phyloP scores from a whole-genome alignment of 116 monocot species.

The Trichopus zeylanicus region DNA sequence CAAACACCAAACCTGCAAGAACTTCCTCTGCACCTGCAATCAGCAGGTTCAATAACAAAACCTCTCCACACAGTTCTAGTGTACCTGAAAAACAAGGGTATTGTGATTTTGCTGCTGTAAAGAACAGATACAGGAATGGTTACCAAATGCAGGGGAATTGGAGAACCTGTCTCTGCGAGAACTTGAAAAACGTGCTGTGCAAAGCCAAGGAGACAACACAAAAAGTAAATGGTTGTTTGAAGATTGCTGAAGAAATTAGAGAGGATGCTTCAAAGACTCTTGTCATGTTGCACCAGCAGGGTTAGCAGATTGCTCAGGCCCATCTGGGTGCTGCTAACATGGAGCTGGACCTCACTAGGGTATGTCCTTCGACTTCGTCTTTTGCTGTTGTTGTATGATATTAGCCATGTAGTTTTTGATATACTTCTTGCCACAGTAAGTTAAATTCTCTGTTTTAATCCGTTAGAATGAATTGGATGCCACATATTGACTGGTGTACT shows the following conservation, averaged over 20 bases:
- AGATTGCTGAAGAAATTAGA: slow-evolving; percentile 61
- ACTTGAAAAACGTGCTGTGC: slow-evolving; percentile 40
- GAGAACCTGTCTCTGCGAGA: slow-evolving; percentile 45
- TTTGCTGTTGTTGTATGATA: no score
- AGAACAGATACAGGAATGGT: slow-evolving; percentile 30
- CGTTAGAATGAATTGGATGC: no score
- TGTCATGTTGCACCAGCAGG: slow-evolving; percentile 67
- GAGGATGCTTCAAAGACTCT: slow-evolving; percentile 53
- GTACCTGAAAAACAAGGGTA: slow-evolving; percentile 9
- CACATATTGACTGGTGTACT: no score
- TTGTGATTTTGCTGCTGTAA: background rate
- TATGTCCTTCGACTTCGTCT: no score
- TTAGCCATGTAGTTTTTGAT: no score
- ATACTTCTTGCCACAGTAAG: no score
- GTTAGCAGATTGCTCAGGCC: slow-evolving; percentile 49
- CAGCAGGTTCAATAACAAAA: background rate
- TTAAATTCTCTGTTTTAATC: no score
- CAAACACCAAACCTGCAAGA: slow-evolving; percentile 11
- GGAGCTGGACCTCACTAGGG: slow-evolving; percentile 56
- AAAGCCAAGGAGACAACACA: no score
- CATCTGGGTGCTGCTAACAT: slow-evolving; percentile 37
- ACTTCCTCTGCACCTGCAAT: slow-evolving; percentile 21
- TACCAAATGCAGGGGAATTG: slow-evolving; percentile 30
- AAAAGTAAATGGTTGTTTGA: slow-evolving; percentile 40
- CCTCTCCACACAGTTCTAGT: background rate